phyloP scores from a whole-genome alignment of 345 rosid species.

The Stellera chamaejasme region DNA sequence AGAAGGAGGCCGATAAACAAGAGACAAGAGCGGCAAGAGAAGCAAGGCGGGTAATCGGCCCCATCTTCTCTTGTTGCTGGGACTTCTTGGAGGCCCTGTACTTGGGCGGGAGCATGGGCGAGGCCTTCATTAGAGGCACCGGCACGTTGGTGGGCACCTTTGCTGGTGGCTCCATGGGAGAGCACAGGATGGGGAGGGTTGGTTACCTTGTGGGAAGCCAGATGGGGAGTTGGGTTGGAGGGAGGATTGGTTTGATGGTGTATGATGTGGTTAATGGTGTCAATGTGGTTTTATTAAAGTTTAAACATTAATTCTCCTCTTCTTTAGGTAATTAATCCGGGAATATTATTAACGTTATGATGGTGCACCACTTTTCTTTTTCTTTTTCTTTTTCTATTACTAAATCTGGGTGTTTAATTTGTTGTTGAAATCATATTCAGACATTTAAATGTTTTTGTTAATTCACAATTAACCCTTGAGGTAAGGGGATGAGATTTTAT shows the following conservation, averaged over 20 bases:
- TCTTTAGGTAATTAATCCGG: no score
- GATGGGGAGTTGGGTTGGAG: conserved; percentile 97
- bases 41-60: conserved; percentile 82
- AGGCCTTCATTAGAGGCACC: conserved; percentile 78
- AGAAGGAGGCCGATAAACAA: conserved; percentile 59
- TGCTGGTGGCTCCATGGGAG: conserved; percentile 66
- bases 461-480: no score
- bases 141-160: conserved; percentile 95
- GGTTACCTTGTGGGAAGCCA: conserved; percentile 92
- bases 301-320: no score
- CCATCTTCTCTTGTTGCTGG: conserved; percentile 90
- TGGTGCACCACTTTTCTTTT: no score
- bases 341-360: no score
- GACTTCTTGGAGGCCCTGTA: conserved; percentile 94
- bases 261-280: conserved; percentile 80
- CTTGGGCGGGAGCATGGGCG: conserved; percentile 76
- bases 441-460: no score
- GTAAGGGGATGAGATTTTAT: no score
- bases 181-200: conserved; percentile 68
- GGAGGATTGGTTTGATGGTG: conserved; percentile 83
- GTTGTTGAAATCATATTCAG: no score
- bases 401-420: no score
- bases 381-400: no score
- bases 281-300: conserved; percentile 23
- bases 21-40: conserved; percentile 82